phyloP scores from a whole-genome alignment of 2,329 filamentous ascomycete genomes.

The Penicillium sp. region DNA sequence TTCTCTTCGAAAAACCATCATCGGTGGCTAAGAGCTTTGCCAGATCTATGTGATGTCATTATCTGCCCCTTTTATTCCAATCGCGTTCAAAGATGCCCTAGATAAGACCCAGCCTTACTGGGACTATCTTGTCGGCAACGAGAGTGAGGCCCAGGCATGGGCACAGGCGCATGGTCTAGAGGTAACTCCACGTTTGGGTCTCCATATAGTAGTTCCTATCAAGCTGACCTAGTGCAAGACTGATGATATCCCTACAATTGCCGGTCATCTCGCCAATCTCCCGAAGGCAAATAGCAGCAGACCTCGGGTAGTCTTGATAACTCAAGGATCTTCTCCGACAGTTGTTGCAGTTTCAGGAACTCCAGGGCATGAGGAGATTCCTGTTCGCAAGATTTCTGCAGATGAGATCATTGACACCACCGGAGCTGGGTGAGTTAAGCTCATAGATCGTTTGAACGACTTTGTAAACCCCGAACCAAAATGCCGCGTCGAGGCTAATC shows the following conservation, averaged over 20 bases:
- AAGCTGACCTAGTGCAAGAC: neutral
- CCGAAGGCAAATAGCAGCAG: neutral
- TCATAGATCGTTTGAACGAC: neutral
- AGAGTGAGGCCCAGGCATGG: slow-evolving; percentile 1
- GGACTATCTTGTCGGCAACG: neutral
- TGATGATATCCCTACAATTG: neutral
- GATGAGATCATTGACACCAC: neutral
- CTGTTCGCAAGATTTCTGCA: neutral
- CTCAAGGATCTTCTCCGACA: neutral
- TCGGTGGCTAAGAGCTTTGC: neutral
- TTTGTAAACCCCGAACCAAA: neutral
- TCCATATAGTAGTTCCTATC: neutral
- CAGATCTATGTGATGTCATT: neutral
- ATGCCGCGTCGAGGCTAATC: neutral
- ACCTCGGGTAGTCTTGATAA: neutral
- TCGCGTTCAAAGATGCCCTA: neutral
- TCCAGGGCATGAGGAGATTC: neutral
- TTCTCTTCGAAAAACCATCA: neutral
- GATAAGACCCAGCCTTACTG: neutral
- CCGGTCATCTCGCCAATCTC: neutral
- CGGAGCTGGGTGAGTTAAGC: neutral
- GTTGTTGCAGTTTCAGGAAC: neutral
- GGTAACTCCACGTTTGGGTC: neutral
- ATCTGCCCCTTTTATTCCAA: neutral
- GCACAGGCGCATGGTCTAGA: neutral